Conservation (phyloP, 2,329 filamentous ascomycete species). For the Paracamarosporium sp. region DNA sequence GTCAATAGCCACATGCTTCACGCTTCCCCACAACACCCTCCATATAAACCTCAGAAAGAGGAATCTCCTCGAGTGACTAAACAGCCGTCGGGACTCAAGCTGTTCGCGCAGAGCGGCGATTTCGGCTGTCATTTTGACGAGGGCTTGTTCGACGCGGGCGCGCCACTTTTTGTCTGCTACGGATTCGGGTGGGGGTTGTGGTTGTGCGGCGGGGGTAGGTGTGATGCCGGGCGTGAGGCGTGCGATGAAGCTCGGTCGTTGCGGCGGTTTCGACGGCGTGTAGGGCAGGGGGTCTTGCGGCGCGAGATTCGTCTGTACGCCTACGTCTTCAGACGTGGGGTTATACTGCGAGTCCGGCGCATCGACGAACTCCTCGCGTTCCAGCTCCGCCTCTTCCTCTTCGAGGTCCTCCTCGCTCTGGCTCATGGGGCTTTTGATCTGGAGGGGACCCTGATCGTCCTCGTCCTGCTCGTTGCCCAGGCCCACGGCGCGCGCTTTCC, state of each 20-base stretch:
- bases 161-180: conserved; percentile 70
- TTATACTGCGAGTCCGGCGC: conserved; percentile 56
- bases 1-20: conserved; percentile 79
- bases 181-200: conserved; percentile 22
- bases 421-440: conserved; percentile 83
- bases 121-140: conserved; percentile 90
- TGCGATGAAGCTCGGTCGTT: conserved; percentile 19
- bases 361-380: conserved; percentile 55
- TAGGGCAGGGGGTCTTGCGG: conserved; percentile 17
- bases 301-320: conserved; percentile 20
- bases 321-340: conserved; percentile 37
- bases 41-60: conserved; percentile 66
- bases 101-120: conserved; percentile 92
- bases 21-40: conserved; percentile 73
- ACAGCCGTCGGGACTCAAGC: conserved; percentile 77
- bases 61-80: conserved; percentile 67
- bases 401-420: conserved; percentile 67
- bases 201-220: conserved; percentile 11
- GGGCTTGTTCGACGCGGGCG: conserved; percentile 79
- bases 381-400: conserved; percentile 39
- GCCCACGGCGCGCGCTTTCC: conserved; percentile 31
- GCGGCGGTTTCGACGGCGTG: conserved; percentile 14
- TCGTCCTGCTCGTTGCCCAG: conserved; percentile 13
- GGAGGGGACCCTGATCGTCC: conserved; percentile 35
- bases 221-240: conserved; percentile 12